phyloP scores from a whole-genome alignment of 371 early-diverging fungal species.

The Mucor piriformis region DNA sequence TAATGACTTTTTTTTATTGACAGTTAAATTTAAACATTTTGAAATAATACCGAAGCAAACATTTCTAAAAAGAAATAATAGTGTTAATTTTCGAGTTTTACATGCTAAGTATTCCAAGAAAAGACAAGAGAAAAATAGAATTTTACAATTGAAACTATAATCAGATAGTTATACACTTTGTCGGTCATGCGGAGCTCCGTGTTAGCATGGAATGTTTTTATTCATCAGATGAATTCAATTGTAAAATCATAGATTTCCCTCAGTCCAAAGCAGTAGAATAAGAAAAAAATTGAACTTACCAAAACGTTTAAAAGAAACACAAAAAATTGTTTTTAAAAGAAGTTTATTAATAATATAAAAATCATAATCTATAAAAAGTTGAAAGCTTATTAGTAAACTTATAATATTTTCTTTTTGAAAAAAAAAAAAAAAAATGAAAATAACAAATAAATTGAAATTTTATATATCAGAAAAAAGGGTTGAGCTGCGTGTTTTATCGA shows the following conservation, averaged over 20 bases:
- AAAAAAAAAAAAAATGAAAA: neutral
- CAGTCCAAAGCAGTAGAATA: neutral
- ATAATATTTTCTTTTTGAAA: neutral
- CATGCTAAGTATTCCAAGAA: no score
- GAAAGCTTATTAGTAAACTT: conserved; percentile 7
- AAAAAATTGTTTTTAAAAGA: neutral
- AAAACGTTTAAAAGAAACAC: neutral
- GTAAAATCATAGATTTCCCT: neutral
- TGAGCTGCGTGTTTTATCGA: conserved; percentile 42
- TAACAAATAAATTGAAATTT: neutral
- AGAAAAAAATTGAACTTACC: neutral
- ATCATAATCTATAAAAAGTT: neutral
- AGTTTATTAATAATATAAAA: conserved; percentile 6
- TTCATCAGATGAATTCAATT: conserved; percentile 27
- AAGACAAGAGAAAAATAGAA: neutral
- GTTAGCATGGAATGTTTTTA: conserved; percentile 42
- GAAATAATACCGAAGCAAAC: no score
- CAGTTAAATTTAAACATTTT: no score
- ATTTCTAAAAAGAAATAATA: neutral
- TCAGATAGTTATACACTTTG: conserved; percentile 26
- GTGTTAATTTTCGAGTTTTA: neutral
- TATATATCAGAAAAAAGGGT: conserved; percentile 31
- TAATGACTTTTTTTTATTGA: no score
- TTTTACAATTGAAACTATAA: neutral
- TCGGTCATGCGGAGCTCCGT: conserved; percentile 38